Evolutionary conservation across 1,284 basidiomycete species (phyloP), one percentile per base, ranked within the genome.

Genomic region (Sutorius eximius): DNA sequence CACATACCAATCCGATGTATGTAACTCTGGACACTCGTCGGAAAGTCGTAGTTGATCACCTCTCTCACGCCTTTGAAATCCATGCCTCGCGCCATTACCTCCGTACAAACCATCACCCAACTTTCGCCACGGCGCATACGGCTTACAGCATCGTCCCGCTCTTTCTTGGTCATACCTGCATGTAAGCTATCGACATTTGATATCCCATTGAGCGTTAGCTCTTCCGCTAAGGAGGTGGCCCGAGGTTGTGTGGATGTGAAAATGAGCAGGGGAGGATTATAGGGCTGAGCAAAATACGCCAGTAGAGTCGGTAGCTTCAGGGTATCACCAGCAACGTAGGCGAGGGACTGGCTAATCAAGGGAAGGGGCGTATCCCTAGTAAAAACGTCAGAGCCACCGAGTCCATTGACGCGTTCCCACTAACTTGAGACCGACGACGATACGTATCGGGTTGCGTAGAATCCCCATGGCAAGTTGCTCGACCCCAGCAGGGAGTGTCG

Each of bases 41-140:
- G 95, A 72, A 97, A 96, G 72, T 97, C 95, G 67, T 95, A 98
- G 73, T 98, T 99, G 70, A 99, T 89, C 12, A 99, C 95, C 63
- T 98, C 87, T 59, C 89, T 81, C 42, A 99, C 88, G 13, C 95
- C 95, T 70, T 92, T 91, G 77, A 99, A 98, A 70, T 99, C 96
- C 86, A 99, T 95, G 5, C 96, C 97, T 60, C 97, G 82, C 12
- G 93, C 94, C 87, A 97, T 90, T 37, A 97, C 91, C 68, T 98
- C 95, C 15, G 95, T 98, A 60, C 88, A 91, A 47, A 97, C 82
- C 80, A 98, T 83, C 27, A 95, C 83, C 95, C 95, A 98, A 58
- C 91, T 89, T 64, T 89, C 82, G 0, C 94, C 96, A 60, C 80
- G 79, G 44, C 91, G 86, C 85, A 99, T 98, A 20, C 88, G 84